These are phyloP conservation scores for Pythium guiyangense DNA, from an alignment of 352 stramenopile genomes.

Conservation along the genomic window DNA sequence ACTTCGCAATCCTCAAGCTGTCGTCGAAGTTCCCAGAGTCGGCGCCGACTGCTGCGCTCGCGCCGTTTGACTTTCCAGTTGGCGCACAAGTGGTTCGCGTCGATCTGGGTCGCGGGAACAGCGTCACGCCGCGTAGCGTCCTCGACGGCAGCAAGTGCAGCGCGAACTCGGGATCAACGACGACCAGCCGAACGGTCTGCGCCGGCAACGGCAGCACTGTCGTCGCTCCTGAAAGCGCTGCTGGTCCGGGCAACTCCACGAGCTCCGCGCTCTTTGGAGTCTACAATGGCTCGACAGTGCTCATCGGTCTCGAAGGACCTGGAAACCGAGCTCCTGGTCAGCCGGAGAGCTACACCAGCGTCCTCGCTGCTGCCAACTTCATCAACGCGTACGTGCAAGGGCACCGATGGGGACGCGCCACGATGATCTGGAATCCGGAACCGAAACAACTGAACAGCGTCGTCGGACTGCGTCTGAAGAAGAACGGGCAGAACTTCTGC, in stretches of 20 bases:
- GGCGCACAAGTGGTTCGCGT: no score
- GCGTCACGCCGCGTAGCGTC: not conserved
- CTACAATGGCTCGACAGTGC: not conserved
- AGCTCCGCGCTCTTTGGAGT: conserved; percentile 4
- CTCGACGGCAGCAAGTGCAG: not conserved
- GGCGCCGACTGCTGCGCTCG: no score
- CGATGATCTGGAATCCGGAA: not conserved
- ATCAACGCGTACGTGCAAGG: conserved; percentile 5
- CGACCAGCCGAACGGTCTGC: not conserved
- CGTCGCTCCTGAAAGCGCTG: no score
- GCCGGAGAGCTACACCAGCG: not conserved
- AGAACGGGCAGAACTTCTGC: conserved; percentile 4
- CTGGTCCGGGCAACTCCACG: not conserved
- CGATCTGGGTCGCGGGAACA: no score
- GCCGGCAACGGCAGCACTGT: not conserved
- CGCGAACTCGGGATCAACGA: no score
- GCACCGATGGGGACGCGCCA: not conserved
- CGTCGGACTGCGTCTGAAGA: not conserved
- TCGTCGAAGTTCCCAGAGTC: no score
- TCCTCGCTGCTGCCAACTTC: conserved; percentile 5
- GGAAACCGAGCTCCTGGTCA: not conserved
- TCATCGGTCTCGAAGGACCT: conserved; percentile 8
- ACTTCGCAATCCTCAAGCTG: no score
- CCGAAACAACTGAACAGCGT: not conserved
- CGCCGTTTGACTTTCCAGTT: no score